A percentile compares a stretch with the other conserved stretches of the same genome.
Evolutionary conservation across 73 alveolate genomes (phyloP).

Genomic region (Effrenium voratum): DNA sequence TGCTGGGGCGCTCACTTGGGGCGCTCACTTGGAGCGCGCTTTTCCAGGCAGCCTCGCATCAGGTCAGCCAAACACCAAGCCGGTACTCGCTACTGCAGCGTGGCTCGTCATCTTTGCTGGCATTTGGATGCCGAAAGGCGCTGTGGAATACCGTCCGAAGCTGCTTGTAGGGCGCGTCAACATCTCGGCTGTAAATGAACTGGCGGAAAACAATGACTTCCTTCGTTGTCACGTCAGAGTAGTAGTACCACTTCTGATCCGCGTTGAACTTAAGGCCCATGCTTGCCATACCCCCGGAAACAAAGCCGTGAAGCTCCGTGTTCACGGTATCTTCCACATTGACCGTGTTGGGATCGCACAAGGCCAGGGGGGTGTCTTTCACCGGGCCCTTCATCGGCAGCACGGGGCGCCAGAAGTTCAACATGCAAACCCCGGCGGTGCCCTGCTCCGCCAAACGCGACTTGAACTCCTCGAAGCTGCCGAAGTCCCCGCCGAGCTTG

Average conservation of each 20-base stretch:
- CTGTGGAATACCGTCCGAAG: conserved; percentile 56
- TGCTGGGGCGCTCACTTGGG: too few species aligned
- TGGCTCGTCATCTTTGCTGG: not conserved
- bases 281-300: not conserved
- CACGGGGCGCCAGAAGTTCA: conserved; percentile 68
- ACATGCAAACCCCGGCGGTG: conserved; percentile 25
- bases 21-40: too few species aligned
- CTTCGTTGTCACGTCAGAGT: conserved; percentile 66
- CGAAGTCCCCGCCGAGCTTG: not conserved
- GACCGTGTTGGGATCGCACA: conserved; percentile 78
- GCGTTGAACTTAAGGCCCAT: not conserved
- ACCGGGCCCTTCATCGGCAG: conserved; percentile 78
- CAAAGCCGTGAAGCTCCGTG: not conserved
- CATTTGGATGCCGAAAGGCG: conserved; percentile 53
- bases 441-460: not conserved
- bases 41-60: too few species aligned
- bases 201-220: conserved; percentile 70
- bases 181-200: not conserved
- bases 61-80: conserved; percentile 64
- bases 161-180: conserved; percentile 10
- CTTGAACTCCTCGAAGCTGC: conserved; percentile 36
- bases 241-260: conserved; percentile 75
- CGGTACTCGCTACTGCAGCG: conserved; percentile 91
- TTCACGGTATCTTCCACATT: not conserved
- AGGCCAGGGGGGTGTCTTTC: conserved; percentile 43